phyloP scores from a whole-genome alignment of 306 rosid genomes.

The Cucurbita moschata region DNA sequence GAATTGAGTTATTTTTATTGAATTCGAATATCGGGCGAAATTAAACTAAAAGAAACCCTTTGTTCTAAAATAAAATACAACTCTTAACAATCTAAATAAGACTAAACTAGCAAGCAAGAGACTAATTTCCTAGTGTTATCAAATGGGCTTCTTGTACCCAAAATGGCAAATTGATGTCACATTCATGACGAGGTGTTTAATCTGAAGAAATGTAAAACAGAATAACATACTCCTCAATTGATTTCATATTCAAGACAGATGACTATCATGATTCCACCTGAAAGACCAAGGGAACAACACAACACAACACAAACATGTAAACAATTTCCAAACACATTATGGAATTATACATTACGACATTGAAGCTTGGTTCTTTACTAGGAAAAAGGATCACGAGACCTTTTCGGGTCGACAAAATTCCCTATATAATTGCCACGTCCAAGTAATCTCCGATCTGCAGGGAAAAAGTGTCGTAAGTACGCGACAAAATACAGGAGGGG shows the following conservation, averaged over 20 bases:
- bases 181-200: no score
- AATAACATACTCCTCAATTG: no score
- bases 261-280: not conserved
- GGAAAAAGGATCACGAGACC: not conserved
- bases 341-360: not conserved
- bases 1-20: no score
- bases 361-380: not conserved
- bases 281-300: not conserved
- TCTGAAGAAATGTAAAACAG: no score
- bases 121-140: no score
- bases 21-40: no score
- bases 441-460: conserved; percentile 41
- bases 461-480: not conserved
- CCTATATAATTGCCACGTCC: conserved; percentile 38
- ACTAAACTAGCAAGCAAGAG: no score
- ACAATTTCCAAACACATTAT: not conserved
- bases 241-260: not conserved
- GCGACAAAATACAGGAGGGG: not conserved
- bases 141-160: no score
- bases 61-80: no score
- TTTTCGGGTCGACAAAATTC: not conserved
- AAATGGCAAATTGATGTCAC: no score
- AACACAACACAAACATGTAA: not conserved
- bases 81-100: no score
- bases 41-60: no score